phyloP scores from a whole-genome alignment of 2,329 filamentous ascomycete species.

The Aspergillus sp. region DNA sequence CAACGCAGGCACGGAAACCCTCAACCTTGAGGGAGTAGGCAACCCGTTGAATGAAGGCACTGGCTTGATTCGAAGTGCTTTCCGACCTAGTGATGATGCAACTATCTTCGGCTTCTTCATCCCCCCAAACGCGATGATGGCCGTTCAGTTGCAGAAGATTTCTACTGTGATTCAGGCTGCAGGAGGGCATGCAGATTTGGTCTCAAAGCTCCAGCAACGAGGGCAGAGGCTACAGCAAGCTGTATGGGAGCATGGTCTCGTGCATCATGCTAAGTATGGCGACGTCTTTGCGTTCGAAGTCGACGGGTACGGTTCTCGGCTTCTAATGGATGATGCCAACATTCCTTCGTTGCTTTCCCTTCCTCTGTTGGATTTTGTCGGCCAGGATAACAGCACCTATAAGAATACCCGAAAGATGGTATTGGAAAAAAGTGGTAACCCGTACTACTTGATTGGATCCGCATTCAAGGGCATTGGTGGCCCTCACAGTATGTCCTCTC shows the following conservation, averaged over 20 bases:
- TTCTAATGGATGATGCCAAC: constrained; percentile 62
- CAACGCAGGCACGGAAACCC: constrained; percentile 78
- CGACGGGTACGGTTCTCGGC: constrained; percentile 56
- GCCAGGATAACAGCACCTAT: constrained; percentile 61
- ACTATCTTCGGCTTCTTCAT: constrained; percentile 93
- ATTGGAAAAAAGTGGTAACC: constrained; percentile 68
- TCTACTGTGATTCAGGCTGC: constrained; percentile 60
- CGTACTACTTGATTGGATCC: constrained; percentile 73
- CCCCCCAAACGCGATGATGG: constrained; percentile 93
- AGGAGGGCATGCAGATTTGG: constrained; percentile 47
- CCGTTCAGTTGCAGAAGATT: constrained; percentile 73
- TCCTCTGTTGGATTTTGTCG: constrained; percentile 53
- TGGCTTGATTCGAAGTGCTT: constrained; percentile 81
- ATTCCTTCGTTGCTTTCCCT: constrained; percentile 56
- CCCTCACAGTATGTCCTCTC: constrained; percentile 47
- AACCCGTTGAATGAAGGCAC: constrained; percentile 84
- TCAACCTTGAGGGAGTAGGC: constrained; percentile 74
- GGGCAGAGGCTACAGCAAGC: constrained; percentile 64
- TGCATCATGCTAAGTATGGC: constrained; percentile 44
- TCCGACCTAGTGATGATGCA: constrained; percentile 90
- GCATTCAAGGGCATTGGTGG: constrained; percentile 86
- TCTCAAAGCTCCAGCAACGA: constrained; percentile 47
- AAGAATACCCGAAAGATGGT: constrained; percentile 83
- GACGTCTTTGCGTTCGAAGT: constrained; percentile 59
- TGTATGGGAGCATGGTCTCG: constrained; percentile 76